Conservation (phyloP, 805 yeast species). For the Clavispora vitiphila region DNA sequence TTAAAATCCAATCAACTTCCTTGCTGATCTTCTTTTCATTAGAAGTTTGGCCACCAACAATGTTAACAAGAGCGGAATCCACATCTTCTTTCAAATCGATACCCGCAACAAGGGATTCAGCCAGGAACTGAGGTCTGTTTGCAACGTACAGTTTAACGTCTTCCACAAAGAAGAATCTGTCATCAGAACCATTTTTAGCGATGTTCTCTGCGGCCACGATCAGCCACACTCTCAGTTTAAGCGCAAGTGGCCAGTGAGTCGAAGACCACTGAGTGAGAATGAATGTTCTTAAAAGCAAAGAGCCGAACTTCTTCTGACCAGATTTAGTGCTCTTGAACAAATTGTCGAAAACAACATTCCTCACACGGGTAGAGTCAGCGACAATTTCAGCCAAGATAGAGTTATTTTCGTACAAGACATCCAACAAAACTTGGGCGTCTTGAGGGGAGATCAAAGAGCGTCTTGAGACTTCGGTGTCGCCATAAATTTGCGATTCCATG, state of each 20-base stretch:
- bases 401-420: slow-evolving; percentile 17
- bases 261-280: slow-evolving; percentile 63
- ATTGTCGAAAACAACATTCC: slow-evolving; percentile 20
- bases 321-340: slow-evolving; percentile 40
- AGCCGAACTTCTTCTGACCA: slow-evolving; percentile 50
- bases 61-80: slow-evolving; percentile 53
- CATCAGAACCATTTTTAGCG: slow-evolving; percentile 23
- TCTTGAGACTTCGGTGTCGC: slow-evolving; percentile 36
- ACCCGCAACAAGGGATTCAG: slow-evolving; percentile 43
- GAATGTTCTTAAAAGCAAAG: slow-evolving; percentile 52
- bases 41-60: slow-evolving; percentile 42
- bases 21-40: slow-evolving; percentile 49
- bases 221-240: slow-evolving; percentile 46
- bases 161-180: slow-evolving; percentile 26
- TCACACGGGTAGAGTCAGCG: slow-evolving; percentile 24
- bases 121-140: slow-evolving; percentile 42
- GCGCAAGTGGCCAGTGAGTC: slow-evolving; percentile 28
- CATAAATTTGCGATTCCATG: slow-evolving; percentile 56
- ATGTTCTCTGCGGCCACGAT: slow-evolving; percentile 20
- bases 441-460: slow-evolving; percentile 59
- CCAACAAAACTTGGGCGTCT: slow-evolving; percentile 49
- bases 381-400: slow-evolving; percentile 22
- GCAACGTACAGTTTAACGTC: slow-evolving; percentile 25
- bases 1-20: slow-evolving; percentile 59
- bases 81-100: slow-evolving; percentile 45